Base-by-base conservation (phyloP, 345 rosid genomes). In the Eucalyptus paniculata region DNA sequence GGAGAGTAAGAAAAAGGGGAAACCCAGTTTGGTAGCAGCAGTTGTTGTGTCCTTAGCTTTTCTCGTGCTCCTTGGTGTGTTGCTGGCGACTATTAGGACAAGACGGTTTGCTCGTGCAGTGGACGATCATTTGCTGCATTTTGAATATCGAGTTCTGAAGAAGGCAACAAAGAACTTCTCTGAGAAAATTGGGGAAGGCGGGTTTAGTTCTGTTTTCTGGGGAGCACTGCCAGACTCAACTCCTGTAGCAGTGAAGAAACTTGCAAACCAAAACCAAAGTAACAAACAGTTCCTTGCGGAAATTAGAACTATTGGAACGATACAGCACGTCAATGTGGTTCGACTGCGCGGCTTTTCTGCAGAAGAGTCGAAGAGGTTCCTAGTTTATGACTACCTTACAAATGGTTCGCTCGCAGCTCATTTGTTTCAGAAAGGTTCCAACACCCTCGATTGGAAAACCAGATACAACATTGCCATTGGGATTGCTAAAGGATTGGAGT, bases 191-290 rank as follows among this genome's bases (percentile, higher is more conserved):
- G 93, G 93, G 6, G 88, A 89, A 50, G 93, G 93, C 50, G 92
- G 93, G n/a, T 92, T 92, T 34, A 92, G 93, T 34, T 89, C 89
- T 30, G 91, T 91, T 10, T 91, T 90, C 60, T 9, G 67, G 83
- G 92, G 93, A 30, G 89, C 69, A 19, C 69, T 92, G 32, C 50
- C 40, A 8, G 88, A 89, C 82, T 87, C 91, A 26, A 37, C 82
- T 9, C 86, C 17, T 86, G 28, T 92, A 45, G 92, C 93, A 26
- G 92, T 92, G 44, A 92, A 92, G 90, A 60, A 88, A 60, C 89
- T 92, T 28, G 82, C 83, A 45, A 28, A 87, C 16, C 86, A 54
- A 28, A 58, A 72, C 28, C 92, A 89, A 82, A 88, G 88, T 19
- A 87, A 87, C 51, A 91, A 88, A 82, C 88, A 72, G 47, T 92